Evolutionary conservation across 1,284 basidiomycete genomes (phyloP).

Genomic region (Trichosporon sp.): DNA sequence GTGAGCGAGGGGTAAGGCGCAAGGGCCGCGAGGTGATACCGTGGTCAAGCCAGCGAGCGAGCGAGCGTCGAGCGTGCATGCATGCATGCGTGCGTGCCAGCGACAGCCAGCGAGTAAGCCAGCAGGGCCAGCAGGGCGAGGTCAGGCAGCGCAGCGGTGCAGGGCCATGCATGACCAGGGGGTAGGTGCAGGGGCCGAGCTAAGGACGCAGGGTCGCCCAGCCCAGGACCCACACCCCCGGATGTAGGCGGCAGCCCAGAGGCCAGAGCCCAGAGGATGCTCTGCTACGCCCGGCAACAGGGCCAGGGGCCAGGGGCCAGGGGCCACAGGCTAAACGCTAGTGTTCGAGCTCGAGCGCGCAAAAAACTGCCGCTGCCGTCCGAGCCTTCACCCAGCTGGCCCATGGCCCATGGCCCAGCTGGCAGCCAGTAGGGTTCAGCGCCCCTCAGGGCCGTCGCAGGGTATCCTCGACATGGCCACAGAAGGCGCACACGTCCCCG

Average conservation of each 20-base stretch:
- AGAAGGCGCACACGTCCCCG: neutral
- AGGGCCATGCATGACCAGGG: neutral
- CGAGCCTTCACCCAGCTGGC: no score
- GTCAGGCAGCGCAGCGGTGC: no score
- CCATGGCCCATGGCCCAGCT: neutral
- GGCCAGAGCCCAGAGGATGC: no score
- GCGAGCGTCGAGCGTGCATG: neutral
- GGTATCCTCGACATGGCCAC: neutral
- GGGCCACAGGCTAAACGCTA: neutral
- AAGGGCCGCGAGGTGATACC: neutral
- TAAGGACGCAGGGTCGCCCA: neutral
- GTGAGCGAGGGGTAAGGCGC: neutral
- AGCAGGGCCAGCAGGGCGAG: no score
- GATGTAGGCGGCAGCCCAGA: neutral
- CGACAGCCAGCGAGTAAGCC: no score
- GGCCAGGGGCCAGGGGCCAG: neutral
- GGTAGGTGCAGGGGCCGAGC: neutral
- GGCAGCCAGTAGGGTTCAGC: neutral
- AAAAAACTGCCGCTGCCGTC: no score
- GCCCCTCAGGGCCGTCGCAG: neutral
- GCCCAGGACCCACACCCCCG: neutral
- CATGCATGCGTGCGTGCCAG: no score
- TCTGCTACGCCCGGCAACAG: no score
- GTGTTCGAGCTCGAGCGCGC: neutral
- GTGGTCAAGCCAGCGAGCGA: neutral